phyloP scores from a whole-genome alignment of 192 early-diverging fungal genomes.

The Linnemannia elongata region DNA sequence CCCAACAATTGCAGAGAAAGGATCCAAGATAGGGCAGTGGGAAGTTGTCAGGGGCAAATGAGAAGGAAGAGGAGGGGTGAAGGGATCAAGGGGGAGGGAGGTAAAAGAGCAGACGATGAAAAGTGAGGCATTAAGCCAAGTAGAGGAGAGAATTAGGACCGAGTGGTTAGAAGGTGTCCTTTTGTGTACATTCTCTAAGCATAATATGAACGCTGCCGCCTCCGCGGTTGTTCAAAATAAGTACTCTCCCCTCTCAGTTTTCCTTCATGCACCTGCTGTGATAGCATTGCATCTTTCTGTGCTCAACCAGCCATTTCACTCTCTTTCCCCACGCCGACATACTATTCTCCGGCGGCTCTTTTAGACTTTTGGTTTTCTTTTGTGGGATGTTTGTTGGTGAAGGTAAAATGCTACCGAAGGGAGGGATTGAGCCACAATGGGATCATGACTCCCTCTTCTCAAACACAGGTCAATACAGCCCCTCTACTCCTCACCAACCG shows the following conservation, averaged over 20 bases:
- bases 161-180: background rate
- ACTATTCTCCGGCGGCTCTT: constrained; percentile 1
- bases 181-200: background rate
- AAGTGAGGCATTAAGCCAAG: background rate
- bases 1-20: background rate
- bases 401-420: background rate
- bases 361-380: background rate
- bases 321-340: background rate
- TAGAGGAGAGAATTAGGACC: background rate
- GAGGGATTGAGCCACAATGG: background rate
- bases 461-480: background rate
- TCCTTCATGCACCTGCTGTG: background rate
- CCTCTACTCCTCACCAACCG: background rate
- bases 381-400: background rate
- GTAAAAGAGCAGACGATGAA: background rate
- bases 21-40: constrained; percentile 6
- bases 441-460: background rate
- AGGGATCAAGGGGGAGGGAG: constrained; percentile 9
- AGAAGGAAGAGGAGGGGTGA: background rate
- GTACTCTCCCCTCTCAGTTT: background rate
- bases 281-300: background rate
- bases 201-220: background rate
- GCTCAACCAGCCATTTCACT: background rate
- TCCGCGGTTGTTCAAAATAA: background rate
- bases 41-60: background rate